Base-by-base conservation (phyloP, 1,139 yeast genomes). In the Blastobotrys capitulatus region DNA sequence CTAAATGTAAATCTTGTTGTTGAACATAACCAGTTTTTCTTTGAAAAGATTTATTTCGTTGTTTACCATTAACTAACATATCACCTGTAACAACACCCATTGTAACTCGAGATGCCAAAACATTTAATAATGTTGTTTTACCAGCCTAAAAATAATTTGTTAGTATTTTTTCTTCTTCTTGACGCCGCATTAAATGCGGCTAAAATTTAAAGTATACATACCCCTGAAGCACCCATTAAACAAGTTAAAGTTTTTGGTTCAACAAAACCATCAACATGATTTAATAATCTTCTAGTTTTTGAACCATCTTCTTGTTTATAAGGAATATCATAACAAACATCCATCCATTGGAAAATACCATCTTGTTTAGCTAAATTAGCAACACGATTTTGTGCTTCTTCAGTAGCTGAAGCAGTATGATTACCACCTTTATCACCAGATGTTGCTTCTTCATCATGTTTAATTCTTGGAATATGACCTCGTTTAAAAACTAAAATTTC, bases 21-120 rank as follows among this genome's bases (percentile, higher is more conserved):
- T 92, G 97, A n/a, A 92, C 98, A 73, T 89, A 92, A 0, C 98
- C 98, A 53, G 86, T 80, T n/a, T 87, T 78, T 57, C 83, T 82
- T 52, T 78, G 76, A 62, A 80, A 84, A 45, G 79, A 75, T 39
- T 65, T 66, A 20, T 52, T 53, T 8, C 47, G 51, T 37, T 67
- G 68, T 47, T 74, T 72, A 2, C 97, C 97, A 64, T 92, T 92
- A 29, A 89, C 80, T 56, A 75, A 78, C 22, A 90, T 78, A 3
- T 72, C 67, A 16, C 97, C 97, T 1, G 72, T 56, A 8, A 80
- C 76, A 1, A 57, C 57, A 2, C 98, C 98, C 38, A 81, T 77
- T 63, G 92, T 92, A 60, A 82, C 79, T 62, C 90, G 92, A 46
- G 83, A 85, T 1, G 97, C 97, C 52, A 92, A 71, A 50, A 92